Conservation (phyloP, 148 eudicot species). For the Agrostemma githago region DNA sequence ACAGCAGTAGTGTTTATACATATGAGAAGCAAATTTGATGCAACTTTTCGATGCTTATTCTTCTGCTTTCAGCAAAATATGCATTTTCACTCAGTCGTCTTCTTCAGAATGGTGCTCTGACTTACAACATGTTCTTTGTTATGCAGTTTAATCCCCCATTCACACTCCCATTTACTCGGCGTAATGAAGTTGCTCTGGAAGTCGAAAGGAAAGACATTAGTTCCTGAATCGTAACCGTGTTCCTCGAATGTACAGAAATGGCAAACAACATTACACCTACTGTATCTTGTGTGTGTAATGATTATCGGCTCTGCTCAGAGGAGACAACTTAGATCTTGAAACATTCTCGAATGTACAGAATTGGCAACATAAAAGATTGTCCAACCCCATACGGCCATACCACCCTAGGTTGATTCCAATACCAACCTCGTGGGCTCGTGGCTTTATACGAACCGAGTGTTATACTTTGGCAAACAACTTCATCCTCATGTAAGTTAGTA, state of each 20-base stretch:
- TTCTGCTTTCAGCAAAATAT: neutral
- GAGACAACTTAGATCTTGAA: constrained; percentile 30
- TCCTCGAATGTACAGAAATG: neutral
- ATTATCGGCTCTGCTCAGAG: constrained; percentile 28
- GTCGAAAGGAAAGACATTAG: constrained; percentile 55
- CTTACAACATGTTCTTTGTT: neutral
- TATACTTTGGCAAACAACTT: no score
- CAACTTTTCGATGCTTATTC: neutral
- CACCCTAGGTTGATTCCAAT: no score
- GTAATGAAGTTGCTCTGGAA: constrained; percentile 91
- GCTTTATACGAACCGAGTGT: no score
- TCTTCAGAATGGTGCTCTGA: neutral
- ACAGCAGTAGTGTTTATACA: neutral
- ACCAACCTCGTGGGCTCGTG: no score
- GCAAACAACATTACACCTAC: neutral
- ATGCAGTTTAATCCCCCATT: constrained; percentile 97
- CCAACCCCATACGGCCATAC: neutral
- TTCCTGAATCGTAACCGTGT: constrained; percentile 9
- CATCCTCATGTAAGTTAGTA: no score
- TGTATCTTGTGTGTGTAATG: neutral
- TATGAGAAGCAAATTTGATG: neutral
- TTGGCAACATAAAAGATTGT: constrained; percentile 5
- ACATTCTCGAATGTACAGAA: neutral
- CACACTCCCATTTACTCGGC: constrained; percentile 83
- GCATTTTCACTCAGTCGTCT: constrained; percentile 5